Conservation (phyloP, 129 eudicot species). For the Flaveria robusta region DNA sequence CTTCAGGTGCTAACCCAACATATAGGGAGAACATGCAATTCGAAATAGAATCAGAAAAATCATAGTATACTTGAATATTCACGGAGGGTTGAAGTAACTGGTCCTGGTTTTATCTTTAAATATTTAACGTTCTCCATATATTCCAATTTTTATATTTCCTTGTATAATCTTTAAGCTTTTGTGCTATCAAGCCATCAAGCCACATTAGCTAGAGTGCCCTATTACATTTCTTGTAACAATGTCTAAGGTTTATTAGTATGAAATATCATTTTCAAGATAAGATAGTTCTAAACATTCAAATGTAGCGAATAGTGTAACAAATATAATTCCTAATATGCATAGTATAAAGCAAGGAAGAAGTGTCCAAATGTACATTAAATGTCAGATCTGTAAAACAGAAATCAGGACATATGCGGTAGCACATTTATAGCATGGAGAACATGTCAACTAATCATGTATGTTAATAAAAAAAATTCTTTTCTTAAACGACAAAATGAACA, state of each 20-base stretch:
- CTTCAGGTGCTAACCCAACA: background rate
- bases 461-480: background rate
- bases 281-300: background rate
- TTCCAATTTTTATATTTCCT: background rate
- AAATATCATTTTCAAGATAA: background rate
- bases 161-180: conserved; percentile 6
- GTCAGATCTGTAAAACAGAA: conserved; percentile 6
- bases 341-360: conserved; percentile 9
- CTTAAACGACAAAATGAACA: background rate
- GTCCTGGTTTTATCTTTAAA: conserved; percentile 5
- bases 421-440: conserved; percentile 5
- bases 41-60: background rate
- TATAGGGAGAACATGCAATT: background rate
- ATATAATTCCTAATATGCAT: conserved; percentile 13
- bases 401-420: background rate
- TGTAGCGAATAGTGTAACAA: background rate
- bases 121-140: background rate
- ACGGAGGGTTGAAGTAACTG: background rate
- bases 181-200: background rate
- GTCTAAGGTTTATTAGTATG: background rate
- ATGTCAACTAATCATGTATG: background rate
- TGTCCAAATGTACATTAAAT: background rate
- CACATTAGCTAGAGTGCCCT: background rate
- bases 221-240: background rate
- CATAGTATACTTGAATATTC: background rate